Evolutionary conservation across 768 basidiomycete species (phyloP), one percentile per base, ranked within the genome.

Genomic region (Termitomyces sp.): DNA sequence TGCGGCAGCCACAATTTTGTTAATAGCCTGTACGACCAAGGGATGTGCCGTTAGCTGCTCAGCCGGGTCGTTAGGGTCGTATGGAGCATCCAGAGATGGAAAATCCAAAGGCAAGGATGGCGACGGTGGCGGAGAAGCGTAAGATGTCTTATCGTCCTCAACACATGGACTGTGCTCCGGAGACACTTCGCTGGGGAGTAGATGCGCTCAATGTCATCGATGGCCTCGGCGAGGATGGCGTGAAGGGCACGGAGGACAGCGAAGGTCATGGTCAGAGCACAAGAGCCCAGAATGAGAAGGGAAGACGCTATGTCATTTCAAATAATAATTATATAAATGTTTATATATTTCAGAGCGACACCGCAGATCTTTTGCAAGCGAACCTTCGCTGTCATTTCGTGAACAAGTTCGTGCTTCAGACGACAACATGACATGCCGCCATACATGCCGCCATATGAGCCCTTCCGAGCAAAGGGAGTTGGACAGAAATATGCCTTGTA

Each of bases 191-290:
- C 65, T 8, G 69, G 54, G 30, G 72, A 67, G 66, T 85, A 88
- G 52, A 87, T 72, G 52, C 72, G 73, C 68, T 88, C 83, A 16
- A 90, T 85, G 63, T 87, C 85, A 70, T 83, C 79, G 60, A 90
- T 71, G 26, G 87, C 86, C 62, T 85, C 76, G 64, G 82, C 84
- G 62, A 90, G 80, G 65, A 90, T 79, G 60, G 78, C 70, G 60
- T 88, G 83, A 44, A 90, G 79, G 35, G 82, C 80, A 47, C 81
- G 81, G 54, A 90, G 79, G 55, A 78, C 75, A 32, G 83, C 76
- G 62, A 90, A 84, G 53, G 88, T 85, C 82, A 81, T 81, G 61
- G 59, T 58, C 22, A 50, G 49, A 64, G 46, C 33, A 56, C 43
- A 40, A 20, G 52, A 26, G 38, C 20, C 43, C 51, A 30, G 44